Base-by-base conservation (phyloP, 495 filamentous ascomycete species). In the Neurospora terricola region DNA sequence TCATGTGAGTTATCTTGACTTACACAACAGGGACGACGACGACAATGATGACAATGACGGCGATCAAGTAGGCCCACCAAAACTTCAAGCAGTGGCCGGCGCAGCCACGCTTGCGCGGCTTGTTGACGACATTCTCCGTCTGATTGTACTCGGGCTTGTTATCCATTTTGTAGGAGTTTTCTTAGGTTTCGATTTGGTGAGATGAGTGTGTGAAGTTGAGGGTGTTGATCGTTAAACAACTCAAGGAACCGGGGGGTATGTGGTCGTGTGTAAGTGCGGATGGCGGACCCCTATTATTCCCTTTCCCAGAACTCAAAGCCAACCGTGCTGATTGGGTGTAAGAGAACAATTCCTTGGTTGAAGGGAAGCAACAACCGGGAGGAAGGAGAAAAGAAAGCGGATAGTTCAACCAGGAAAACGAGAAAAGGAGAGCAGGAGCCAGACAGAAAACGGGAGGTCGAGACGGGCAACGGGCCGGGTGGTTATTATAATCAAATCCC, bases 11-110 rank as follows among this genome's bases (percentile, higher is more conserved):
- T 45, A 45, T n/a, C 16, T 38, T 59, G 71, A 88, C 91, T 87
- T 87, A 94, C 91, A 94, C 78, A 66, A 87, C 86, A 36, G 91
- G 82, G 2, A 89, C 83, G 27, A 93, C 83, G 18, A 94, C 79
- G 72, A 93, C 82, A 36, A 90, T 80, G 30, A 87, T 77, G 38
- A 86, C 77, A 72, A 90, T 79, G 76, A 93, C 81, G 37, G 85
- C 77, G 73, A 92, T 85, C 73, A 92, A 76, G 78, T 92, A 87
- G 75, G 84, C 80, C 92, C 91, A 94, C 92, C 92, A 94, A 76
- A 88, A 93, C 75, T 83, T 80, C 70, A 71, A 76, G 73, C 82
- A 84, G 75, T 87, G 85, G n/a, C 82, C 80, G 68, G 79, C 73
- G 74, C 73, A 78, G 16, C 76, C 77, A 34, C 79, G 69, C 45